phyloP scores from a whole-genome alignment of 805 yeast species.

The Ogataea ramenticola region DNA sequence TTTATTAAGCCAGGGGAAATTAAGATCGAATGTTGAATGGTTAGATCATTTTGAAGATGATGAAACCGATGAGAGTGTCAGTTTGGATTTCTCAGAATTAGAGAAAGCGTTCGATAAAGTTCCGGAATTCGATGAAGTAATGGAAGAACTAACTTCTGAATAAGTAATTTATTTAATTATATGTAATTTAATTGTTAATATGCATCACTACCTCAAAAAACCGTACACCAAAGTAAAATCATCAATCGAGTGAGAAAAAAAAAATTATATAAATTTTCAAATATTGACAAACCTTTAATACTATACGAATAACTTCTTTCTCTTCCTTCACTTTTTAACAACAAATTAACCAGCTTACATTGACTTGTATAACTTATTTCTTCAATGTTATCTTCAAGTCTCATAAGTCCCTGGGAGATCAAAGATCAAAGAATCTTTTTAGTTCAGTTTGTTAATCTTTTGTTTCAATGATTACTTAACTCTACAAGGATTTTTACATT shows the following conservation, averaged over 20 bases:
- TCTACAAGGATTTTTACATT: constrained; percentile 2
- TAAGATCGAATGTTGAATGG: constrained; percentile 24
- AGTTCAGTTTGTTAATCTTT: constrained; percentile 1
- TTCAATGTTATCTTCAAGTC: background rate
- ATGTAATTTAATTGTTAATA: too few species aligned
- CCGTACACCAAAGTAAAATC: too few species aligned
- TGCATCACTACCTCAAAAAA: too few species aligned
- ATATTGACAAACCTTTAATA: too few species aligned
- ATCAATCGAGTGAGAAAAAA: too few species aligned
- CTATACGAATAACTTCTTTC: too few species aligned
- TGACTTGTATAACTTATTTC: background rate
- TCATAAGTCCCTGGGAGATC: constrained; percentile 1
- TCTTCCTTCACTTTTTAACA: background rate
- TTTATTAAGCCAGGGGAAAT: constrained; percentile 10
- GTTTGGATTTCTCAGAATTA: background rate
- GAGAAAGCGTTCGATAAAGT: background rate
- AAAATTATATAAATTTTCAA: too few species aligned
- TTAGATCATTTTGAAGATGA: constrained; percentile 28
- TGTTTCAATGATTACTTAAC: background rate
- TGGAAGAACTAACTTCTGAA: constrained; percentile 1
- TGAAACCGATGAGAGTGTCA: constrained; percentile 6
- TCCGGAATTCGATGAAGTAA: background rate
- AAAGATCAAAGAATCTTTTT: background rate
- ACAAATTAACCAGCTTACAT: constrained; percentile 2
- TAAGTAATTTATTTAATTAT: background rate